These are phyloP conservation scores for Kalanchoe fedtschenkoi DNA, from an alignment of 164 flowering plant genomes.

Conservation along the genomic window DNA sequence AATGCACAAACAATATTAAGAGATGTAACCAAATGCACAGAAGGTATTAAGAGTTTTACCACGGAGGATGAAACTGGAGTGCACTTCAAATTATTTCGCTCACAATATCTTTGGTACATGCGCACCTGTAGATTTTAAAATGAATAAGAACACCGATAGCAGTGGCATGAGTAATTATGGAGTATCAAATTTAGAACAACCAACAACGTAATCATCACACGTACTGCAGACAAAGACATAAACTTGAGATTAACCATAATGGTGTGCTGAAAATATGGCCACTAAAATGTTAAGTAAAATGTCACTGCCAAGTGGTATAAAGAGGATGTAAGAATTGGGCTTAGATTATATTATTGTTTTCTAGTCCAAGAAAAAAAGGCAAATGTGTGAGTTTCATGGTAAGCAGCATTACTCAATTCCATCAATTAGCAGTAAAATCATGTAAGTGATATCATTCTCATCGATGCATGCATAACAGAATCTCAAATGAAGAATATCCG, in stretches of 20 bases:
- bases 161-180: neutral
- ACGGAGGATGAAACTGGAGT: slow-evolving; percentile 64
- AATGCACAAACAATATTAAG: neutral
- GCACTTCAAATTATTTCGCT: slow-evolving; percentile 64
- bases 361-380: neutral
- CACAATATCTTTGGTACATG: slow-evolving; percentile 85
- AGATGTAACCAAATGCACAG: neutral
- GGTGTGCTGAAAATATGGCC: neutral
- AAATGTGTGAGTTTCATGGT: no score
- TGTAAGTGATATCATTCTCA: neutral
- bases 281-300: neutral
- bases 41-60: slow-evolving; percentile 28
- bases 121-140: slow-evolving; percentile 48
- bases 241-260: neutral
- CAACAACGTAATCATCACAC: no score
- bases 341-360: neutral
- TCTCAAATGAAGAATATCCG: neutral
- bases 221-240: neutral
- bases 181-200: no score
- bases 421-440: no score
- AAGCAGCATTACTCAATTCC: no score
- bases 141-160: neutral
- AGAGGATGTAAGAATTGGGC: neutral
- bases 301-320: neutral
- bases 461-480: neutral